These are phyloP conservation scores for Vigna hirtella DNA, from an alignment of 306 rosid genomes.

Conservation along the genomic window DNA sequence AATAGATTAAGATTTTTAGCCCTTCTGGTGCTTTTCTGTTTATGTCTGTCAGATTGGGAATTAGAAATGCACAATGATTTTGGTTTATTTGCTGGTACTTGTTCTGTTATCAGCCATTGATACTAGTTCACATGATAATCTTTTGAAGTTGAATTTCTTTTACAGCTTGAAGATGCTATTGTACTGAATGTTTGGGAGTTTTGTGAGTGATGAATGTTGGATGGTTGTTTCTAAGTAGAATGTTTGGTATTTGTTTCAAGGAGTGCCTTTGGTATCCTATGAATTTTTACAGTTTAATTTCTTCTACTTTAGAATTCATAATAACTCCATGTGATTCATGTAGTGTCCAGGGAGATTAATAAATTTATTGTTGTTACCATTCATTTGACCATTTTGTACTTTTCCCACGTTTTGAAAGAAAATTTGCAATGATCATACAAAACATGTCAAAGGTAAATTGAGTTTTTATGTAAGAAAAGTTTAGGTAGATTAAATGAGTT, in stretches of 20 bases:
- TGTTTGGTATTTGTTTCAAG: neutral
- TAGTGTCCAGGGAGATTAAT: too few species aligned
- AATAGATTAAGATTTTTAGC: slow-evolving; percentile 16
- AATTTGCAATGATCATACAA: too few species aligned
- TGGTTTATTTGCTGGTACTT: neutral
- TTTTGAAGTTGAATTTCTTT: slow-evolving; percentile 21
- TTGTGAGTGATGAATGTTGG: neutral
- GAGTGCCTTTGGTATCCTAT: neutral
- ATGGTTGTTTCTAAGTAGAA: neutral
- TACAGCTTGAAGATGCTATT: slow-evolving; percentile 20
- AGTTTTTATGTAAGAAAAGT: too few species aligned
- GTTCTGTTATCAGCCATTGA: neutral
- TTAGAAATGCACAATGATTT: slow-evolving; percentile 7
- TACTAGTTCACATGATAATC: neutral
- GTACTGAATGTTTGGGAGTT: neutral
- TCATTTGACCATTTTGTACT: neutral
- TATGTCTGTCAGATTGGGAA: slow-evolving; percentile 10
- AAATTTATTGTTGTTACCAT: neutral
- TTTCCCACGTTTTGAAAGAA: too few species aligned
- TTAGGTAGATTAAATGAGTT: too few species aligned
- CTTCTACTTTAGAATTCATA: neutral
- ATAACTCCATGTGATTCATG: neutral
- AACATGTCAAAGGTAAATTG: too few species aligned
- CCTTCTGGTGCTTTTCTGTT: neutral
- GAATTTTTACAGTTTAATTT: too few species aligned